Percentiles rank a stretch among this genome's conserved stretches.
Conservation (phyloP, 305 asterid genomes). For the Plantago coronopus region DNA sequence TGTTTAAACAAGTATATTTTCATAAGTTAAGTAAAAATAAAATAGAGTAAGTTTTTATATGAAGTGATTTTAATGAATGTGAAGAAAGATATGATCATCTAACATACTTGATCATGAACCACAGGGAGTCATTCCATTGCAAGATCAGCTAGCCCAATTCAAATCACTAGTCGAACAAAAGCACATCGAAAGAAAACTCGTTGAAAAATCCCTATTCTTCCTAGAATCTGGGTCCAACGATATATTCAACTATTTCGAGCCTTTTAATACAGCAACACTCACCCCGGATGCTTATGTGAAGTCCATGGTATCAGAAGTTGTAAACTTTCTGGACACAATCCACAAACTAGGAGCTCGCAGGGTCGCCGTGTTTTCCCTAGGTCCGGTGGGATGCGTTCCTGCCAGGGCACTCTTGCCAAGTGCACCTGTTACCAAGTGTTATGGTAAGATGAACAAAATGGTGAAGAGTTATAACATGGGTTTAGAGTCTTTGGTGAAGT, state of each 20-base stretch:
- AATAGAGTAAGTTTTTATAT: too few species aligned
- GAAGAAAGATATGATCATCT: neutral
- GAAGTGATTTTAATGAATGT: too few species aligned
- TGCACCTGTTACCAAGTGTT: slow-evolving; percentile 49
- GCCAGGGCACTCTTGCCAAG: slow-evolving; percentile 51
- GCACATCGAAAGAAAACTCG: slow-evolving; percentile 26
- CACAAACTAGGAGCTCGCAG: slow-evolving; percentile 55
- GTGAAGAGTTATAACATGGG: slow-evolving; percentile 51
- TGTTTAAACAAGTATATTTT: too few species aligned
- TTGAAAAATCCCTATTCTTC: slow-evolving; percentile 47
- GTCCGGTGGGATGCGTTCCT: slow-evolving; percentile 80
- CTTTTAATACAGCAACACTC: slow-evolving; percentile 34
- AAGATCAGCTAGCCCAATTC: slow-evolving; percentile 61
- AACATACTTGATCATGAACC: neutral
- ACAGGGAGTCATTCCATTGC: slow-evolving; percentile 63
- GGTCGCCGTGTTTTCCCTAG: slow-evolving; percentile 49
- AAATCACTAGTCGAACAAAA: slow-evolving; percentile 37
- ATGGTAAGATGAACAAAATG: slow-evolving; percentile 65
- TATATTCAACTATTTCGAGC: slow-evolving; percentile 53
- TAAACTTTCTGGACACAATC: slow-evolving; percentile 30
- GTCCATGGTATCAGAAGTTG: slow-evolving; percentile 45
- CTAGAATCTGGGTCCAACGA: slow-evolving; percentile 78
- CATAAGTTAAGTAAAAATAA: too few species aligned
- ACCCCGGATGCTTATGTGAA: slow-evolving; percentile 48
- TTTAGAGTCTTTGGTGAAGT: slow-evolving; percentile 39